phyloP scores from a whole-genome alignment of 148 eudicot species.

The Bassia scoparia region DNA sequence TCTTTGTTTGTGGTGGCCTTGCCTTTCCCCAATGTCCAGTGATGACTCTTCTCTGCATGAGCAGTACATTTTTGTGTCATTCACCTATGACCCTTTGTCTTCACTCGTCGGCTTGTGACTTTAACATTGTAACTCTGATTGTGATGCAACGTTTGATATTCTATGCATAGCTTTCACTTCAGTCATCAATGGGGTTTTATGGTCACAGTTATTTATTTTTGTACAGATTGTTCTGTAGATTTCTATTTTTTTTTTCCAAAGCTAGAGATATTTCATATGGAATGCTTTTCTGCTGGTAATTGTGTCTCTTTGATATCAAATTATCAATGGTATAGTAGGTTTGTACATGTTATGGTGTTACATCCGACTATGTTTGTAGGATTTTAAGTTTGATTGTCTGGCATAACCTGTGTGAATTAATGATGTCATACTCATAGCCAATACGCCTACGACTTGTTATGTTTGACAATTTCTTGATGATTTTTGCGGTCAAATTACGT shows the following conservation, averaged over 20 bases:
- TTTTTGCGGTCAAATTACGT: not conserved
- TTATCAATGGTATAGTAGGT: too few relatives aligned
- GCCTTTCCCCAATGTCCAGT: not conserved
- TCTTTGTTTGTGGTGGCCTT: not conserved
- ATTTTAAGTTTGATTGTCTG: too few relatives aligned
- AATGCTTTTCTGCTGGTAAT: too few relatives aligned
- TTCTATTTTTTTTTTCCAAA: too few relatives aligned
- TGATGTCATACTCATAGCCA: not conserved
- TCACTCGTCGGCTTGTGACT: not conserved
- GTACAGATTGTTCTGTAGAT: not conserved
- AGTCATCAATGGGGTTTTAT: not conserved
- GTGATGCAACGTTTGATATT: not conserved
- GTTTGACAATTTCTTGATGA: not conserved
- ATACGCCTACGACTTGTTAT: not conserved
- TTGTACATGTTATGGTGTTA: too few relatives aligned
- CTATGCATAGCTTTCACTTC: not conserved
- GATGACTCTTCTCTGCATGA: not conserved
- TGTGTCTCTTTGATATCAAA: too few relatives aligned
- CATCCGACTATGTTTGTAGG: too few relatives aligned
- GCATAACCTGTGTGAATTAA: too few relatives aligned
- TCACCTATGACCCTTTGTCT: not conserved
- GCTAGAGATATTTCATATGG: too few relatives aligned
- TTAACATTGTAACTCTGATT: not conserved
- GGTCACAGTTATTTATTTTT: not conserved
- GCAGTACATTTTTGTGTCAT: not conserved